phyloP scores from a whole-genome alignment of 1,284 basidiomycete species.

The Heterobasidion occidentale region DNA sequence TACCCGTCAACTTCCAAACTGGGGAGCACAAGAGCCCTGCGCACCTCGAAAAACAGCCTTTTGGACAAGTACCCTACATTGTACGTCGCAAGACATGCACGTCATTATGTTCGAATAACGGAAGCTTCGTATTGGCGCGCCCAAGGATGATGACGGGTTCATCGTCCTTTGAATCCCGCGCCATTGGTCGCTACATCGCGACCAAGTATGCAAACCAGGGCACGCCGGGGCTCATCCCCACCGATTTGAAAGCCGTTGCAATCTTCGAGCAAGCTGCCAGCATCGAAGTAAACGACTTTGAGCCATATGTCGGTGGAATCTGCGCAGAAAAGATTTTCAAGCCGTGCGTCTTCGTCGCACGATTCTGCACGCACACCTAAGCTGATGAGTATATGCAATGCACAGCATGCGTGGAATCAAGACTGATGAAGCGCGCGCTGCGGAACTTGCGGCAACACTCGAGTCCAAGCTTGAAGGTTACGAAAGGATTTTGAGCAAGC shows the following conservation, averaged over 20 bases:
- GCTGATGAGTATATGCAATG: background rate
- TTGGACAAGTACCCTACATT: slow-evolving; percentile 60
- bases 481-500: slow-evolving; percentile 35
- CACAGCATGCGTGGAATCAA: slow-evolving; percentile 13
- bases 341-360: slow-evolving; percentile 19
- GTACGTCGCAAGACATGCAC: slow-evolving; percentile 20
- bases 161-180: slow-evolving; percentile 41
- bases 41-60: slow-evolving; percentile 47
- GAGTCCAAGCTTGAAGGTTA: slow-evolving; percentile 33
- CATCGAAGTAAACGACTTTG: slow-evolving; percentile 45
- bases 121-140: background rate
- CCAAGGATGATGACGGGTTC: slow-evolving; percentile 38
- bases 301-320: slow-evolving; percentile 31
- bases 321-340: slow-evolving; percentile 40
- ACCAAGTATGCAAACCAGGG: slow-evolving; percentile 34
- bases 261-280: slow-evolving; percentile 50
- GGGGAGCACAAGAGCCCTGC: slow-evolving; percentile 40
- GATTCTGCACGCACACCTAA: background rate
- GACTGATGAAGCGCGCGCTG: slow-evolving; percentile 17
- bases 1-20: slow-evolving; percentile 31
- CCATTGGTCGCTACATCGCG: slow-evolving; percentile 42
- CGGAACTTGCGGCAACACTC: slow-evolving; percentile 19
- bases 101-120: background rate
- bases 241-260: slow-evolving; percentile 27
- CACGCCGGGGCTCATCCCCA: slow-evolving; percentile 21